These are phyloP conservation scores for Linnemannia zychae DNA, from an alignment of 192 early-diverging fungal species.

Conservation along the genomic window DNA sequence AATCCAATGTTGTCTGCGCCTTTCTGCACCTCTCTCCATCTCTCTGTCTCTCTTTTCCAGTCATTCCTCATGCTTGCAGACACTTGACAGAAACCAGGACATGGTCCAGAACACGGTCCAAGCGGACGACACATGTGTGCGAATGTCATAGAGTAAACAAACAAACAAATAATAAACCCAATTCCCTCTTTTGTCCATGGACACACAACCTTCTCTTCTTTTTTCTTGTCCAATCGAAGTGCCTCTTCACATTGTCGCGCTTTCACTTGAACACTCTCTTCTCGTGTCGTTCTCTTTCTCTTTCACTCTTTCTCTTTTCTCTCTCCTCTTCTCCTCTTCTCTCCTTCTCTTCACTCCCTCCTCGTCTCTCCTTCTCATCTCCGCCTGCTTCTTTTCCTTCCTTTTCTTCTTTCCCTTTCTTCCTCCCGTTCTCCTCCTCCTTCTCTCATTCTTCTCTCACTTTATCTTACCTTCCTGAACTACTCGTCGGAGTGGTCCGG, in stretches of 20 bases:
- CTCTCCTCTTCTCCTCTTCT: not conserved
- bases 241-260: not conserved
- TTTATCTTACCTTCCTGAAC: slow-evolving; percentile 14
- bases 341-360: not conserved
- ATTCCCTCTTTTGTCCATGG: not conserved
- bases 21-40: too few relatives aligned
- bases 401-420: not conserved
- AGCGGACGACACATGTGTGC: not conserved
- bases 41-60: too few relatives aligned
- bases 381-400: not conserved
- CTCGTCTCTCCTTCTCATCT: not conserved
- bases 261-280: not conserved
- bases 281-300: not conserved
- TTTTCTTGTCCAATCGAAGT: not conserved
- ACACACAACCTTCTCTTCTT: not conserved
- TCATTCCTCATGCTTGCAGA: not conserved
- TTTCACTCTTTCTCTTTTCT: not conserved
- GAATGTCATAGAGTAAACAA: not conserved
- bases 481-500: not conserved
- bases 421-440: not conserved
- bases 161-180: not conserved
- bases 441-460: not conserved
- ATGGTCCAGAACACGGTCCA: slow-evolving; percentile 12
- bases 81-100: not conserved
- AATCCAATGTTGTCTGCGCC: not conserved